Conservation (phyloP, 176 grass and related monocot species). For the Aegilops sharonensis region DNA sequence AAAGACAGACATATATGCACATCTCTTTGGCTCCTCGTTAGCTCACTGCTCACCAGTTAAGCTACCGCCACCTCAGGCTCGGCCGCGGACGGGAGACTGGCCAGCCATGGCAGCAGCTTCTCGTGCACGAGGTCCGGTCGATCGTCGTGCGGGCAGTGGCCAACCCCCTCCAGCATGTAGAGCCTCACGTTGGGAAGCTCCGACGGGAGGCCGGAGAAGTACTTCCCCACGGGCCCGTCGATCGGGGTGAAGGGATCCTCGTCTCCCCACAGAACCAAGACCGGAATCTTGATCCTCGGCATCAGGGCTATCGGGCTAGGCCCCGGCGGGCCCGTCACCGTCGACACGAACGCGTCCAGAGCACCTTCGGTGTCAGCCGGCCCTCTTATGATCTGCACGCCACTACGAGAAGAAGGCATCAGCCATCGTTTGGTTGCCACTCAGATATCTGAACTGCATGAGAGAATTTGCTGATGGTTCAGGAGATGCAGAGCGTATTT, state of each 20-base stretch:
- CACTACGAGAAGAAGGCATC: background rate
- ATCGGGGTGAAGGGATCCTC: constrained; percentile 88
- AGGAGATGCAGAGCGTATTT: background rate
- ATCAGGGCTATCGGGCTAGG: constrained; percentile 72
- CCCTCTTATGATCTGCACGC: constrained; percentile 59
- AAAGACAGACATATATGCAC: background rate
- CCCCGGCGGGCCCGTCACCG: constrained; percentile 76
- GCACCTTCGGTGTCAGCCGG: constrained; percentile 70
- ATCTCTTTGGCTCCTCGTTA: background rate
- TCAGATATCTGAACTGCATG: background rate
- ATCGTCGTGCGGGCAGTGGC: constrained; percentile 95
- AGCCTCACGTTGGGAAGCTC: constrained; percentile 63
- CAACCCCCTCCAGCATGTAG: constrained; percentile 63
- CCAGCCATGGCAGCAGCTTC: constrained; percentile 79
- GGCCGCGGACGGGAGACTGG: constrained; percentile 27
- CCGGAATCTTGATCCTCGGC: constrained; percentile 60
- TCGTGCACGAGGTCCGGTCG: constrained; percentile 74
- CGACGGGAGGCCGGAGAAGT: constrained; percentile 63
- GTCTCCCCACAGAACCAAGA: constrained; percentile 81
- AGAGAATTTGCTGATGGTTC: background rate
- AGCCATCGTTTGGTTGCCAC: background rate
- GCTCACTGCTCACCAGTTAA: background rate
- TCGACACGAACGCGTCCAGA: constrained; percentile 90
- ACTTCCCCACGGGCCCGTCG: constrained; percentile 86
- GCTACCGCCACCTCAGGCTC: constrained; percentile 12